Evolutionary conservation across 2,329 filamentous ascomycete genomes (phyloP), one percentile per base, ranked within the genome.

Genomic region (Lasiodiplodia citricola): DNA sequence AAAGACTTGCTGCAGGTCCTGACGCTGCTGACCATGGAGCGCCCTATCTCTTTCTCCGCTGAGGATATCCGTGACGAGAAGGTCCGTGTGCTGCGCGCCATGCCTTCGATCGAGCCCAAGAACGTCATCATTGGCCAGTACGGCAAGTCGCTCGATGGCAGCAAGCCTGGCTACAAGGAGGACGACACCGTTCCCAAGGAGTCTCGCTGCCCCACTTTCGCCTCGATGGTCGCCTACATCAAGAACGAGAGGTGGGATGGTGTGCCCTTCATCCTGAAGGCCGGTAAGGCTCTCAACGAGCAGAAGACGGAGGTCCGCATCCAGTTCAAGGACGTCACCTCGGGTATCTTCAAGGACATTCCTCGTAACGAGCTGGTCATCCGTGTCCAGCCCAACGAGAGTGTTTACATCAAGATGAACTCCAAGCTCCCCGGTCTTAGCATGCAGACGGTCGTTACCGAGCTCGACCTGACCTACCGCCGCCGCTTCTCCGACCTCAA

Each of bases 381-480:
- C 86, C 94, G 96, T 74, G 97, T 99, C 73, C 96, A 99, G 86
- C 96, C 96, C 76, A 99, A 99, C 85, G 96, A 99, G 87, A 97
- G 93, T 80, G 94, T 99, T 74, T 99, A 99, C 85, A 97, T 98
- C 83, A 99, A 99, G 90, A 99, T 99, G 96, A 99, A 99, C 91
- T 98, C 95, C 37, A 99, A 99, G 87, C 87, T 99, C 70, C 96
- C 96, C 23, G 96, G 96, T 76, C 87, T 99, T 76, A 98, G 94
- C 86, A 99, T 98, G 94, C 96, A 99, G 87, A 99, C 96, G 14
- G 96, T 98, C 50, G 93, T 97, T 75, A 99, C 96, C 70, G 96
- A 99, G 85, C 92, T 99, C 70, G 96, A 99, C 79, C 89, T 99
- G 74, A 99, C 96, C 72, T 99, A 99, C 87, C 90, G 96, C 80